Evolutionary conservation across 78 protist species (phyloP), one percentile per base, ranked within the genome.

Genomic region (Dictyostelium brefeldianum): DNA sequence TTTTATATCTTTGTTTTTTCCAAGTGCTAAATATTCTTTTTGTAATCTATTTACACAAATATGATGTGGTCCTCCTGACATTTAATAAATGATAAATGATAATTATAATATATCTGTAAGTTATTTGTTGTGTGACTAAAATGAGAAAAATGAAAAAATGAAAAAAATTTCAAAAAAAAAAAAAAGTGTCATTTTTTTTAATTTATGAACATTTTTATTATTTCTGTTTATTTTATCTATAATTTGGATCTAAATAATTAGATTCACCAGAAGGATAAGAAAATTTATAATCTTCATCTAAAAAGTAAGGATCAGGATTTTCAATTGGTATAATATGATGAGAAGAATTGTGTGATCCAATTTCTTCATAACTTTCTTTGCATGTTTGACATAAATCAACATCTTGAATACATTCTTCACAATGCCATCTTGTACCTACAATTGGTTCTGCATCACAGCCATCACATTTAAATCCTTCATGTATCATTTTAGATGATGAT

Each of bases 391-490:
- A 87, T 14, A 87, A 64, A 51, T 87, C 93, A 12, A 87, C 31
- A 9, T 79, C 83, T n/a, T 84, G 65, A 18, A 87, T 47, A 36
- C 93, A 87, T 75, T 87, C 93, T 53, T 77, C 85, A 51, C 93
- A 87, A 48, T 57, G 67, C 83, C 84, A 87, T 62, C 93, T 74
- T 11, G 18, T 29, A 20, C 93, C 93, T n/a, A 87, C 17, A 17
- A 87, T 87, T 29, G 93, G 93, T 50, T 87, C 93, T 1, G 3
- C 43, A 59, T 87, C 84, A 64, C 93, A 87, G 2, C 93, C 93
- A 77, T 87, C 93, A 65, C 93, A 87, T 64, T 87, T 87, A 51
- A 43, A 87, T 27, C 93, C 93, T 64, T 36, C 78, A 27, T 87
- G 93, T n/a, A 71, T 31, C 17, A 56, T n/a, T 57, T 47, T 73